Conservation (phyloP, 768 basidiomycete genomes). For the Strobilomyces confusus region DNA sequence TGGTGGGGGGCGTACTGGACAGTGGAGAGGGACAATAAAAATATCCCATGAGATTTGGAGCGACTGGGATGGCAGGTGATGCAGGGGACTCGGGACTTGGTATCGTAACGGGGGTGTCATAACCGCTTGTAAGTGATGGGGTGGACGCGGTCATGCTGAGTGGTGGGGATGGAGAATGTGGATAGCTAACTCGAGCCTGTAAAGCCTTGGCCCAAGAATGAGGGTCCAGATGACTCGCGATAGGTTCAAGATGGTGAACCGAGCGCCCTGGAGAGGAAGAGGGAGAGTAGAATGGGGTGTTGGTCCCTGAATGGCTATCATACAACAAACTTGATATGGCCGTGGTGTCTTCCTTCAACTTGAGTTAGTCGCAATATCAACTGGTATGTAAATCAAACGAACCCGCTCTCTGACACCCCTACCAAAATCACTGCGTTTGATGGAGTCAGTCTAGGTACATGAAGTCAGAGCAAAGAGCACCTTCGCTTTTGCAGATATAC, state of each 20-base stretch:
- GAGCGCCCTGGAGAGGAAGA: no score
- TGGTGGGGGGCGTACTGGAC: no score
- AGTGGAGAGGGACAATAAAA: no score
- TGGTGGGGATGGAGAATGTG: background rate
- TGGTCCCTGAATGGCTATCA: background rate
- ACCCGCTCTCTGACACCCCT: background rate
- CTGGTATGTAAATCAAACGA: background rate
- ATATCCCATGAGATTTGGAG: no score
- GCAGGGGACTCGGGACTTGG: no score
- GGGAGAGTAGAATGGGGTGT: no score
- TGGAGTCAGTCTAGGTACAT: background rate
- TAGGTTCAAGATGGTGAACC: no score
- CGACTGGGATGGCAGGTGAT: no score
- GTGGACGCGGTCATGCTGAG: background rate
- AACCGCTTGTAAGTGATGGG: no score
- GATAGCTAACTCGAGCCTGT: background rate
- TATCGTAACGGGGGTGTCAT: no score
- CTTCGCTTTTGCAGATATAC: conserved; percentile 14
- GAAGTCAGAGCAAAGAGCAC: background rate
- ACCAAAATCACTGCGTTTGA: no score
- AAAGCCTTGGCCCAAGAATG: background rate
- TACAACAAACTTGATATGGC: background rate
- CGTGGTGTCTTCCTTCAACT: background rate
- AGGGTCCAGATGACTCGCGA: no score
- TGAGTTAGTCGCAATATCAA: background rate